phyloP scores from a whole-genome alignment of 2,329 filamentous ascomycete species.

The Ascochyta rabiei region DNA sequence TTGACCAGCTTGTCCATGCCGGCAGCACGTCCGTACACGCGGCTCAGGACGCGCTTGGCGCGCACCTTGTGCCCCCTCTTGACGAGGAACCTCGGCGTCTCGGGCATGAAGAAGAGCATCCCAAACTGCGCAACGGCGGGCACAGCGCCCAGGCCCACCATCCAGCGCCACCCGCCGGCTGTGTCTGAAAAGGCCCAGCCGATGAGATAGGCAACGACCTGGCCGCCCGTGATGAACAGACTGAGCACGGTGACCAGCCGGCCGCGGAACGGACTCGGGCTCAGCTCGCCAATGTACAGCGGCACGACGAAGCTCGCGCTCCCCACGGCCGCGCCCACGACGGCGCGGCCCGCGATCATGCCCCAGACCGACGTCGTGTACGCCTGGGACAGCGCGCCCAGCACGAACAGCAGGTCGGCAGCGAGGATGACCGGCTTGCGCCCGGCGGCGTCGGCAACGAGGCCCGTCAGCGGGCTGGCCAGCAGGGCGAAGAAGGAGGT shows the following conservation, averaged over 20 bases:
- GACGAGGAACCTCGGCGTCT: slow-evolving; percentile 88
- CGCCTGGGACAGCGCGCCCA: slow-evolving; percentile 71
- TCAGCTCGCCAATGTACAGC: slow-evolving; percentile 78
- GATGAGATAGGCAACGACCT: slow-evolving; percentile 84
- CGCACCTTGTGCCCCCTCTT: slow-evolving; percentile 66
- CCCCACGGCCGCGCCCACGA: slow-evolving; percentile 76
- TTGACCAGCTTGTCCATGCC: slow-evolving; percentile 57
- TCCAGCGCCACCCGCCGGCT: slow-evolving; percentile 77
- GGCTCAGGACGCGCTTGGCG: slow-evolving; percentile 68
- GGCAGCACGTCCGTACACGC: slow-evolving; percentile 61
- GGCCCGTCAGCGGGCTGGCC: slow-evolving; percentile 60
- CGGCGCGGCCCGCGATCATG: slow-evolving; percentile 71
- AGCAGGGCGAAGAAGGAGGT: slow-evolving; percentile 64
- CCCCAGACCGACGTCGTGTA: slow-evolving; percentile 60
- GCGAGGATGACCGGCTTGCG: slow-evolving; percentile 81
- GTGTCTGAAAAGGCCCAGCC: slow-evolving; percentile 74
- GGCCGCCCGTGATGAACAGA: slow-evolving; percentile 84
- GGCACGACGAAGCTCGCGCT: slow-evolving; percentile 83
- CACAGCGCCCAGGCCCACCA: slow-evolving; percentile 82
- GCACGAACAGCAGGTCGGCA: slow-evolving; percentile 67
- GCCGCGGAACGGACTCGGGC: slow-evolving; percentile 77
- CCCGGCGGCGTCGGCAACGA: slow-evolving; percentile 74
- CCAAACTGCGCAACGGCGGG: slow-evolving; percentile 75
- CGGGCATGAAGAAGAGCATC: slow-evolving; percentile 76
- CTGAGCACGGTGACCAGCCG: slow-evolving; percentile 81